These are phyloP conservation scores for Incumbomyces delicatus DNA, from an alignment of 2,329 filamentous ascomycete genomes.

Conservation along the genomic window DNA sequence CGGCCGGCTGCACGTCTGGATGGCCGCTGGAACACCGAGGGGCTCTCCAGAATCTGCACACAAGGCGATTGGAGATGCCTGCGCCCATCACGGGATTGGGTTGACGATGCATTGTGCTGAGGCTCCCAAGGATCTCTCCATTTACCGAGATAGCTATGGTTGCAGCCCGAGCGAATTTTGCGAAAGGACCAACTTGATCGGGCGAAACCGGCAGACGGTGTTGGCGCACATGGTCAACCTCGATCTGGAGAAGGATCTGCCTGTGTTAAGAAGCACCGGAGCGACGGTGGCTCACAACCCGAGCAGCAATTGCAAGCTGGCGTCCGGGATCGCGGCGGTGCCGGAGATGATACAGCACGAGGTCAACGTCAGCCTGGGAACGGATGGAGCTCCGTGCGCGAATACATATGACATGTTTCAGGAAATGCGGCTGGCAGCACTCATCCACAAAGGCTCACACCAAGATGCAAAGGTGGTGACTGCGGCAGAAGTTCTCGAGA, in stretches of 20 bases:
- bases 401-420: constrained; percentile 44
- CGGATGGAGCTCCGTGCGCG: constrained; percentile 45
- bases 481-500: constrained; percentile 39
- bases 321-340: constrained; percentile 40
- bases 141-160: constrained; percentile 24
- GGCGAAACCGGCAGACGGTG: constrained; percentile 29
- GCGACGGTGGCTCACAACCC: constrained; percentile 44
- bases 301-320: constrained; percentile 44
- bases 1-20: constrained; percentile 40
- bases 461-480: constrained; percentile 35
- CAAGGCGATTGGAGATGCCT: constrained; percentile 33
- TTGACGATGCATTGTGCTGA: constrained; percentile 42
- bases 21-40: constrained; percentile 38
- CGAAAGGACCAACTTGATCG: constrained; percentile 29
- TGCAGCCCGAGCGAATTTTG: constrained; percentile 32
- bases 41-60: constrained; percentile 33
- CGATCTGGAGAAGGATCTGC: constrained; percentile 33
- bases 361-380: constrained; percentile 42
- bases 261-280: constrained; percentile 29
- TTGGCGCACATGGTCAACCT: constrained; percentile 46
- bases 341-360: constrained; percentile 34
- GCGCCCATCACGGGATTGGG: constrained; percentile 31
- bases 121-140: constrained; percentile 22
- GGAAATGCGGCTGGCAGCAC: constrained; percentile 44
- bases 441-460: constrained; percentile 38